Conservation (phyloP, 768 basidiomycete genomes). For the Dentipellis fragilis region DNA sequence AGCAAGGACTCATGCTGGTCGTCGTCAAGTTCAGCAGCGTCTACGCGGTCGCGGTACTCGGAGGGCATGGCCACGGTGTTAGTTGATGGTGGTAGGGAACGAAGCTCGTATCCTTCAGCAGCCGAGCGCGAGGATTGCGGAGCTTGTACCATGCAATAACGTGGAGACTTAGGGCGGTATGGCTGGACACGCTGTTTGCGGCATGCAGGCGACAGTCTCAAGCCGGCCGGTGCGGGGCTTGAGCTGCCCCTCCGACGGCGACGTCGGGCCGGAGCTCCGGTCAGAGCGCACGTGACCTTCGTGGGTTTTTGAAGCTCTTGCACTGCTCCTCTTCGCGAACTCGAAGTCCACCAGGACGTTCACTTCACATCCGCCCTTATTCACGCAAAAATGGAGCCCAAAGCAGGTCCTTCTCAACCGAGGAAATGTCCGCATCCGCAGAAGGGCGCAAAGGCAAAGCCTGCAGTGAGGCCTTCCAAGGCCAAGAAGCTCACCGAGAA, state of each 20-base stretch:
- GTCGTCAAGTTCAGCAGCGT: background rate
- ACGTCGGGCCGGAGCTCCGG: no score
- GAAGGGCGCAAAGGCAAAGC: constrained; percentile 2
- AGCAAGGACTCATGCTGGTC: background rate
- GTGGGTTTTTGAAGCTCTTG: no score
- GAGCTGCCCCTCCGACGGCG: no score
- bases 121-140: no score
- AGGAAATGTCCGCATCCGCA: background rate
- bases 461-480: constrained; percentile 3
- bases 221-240: no score
- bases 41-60: background rate
- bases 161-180: no score
- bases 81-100: background rate
- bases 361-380: no score
- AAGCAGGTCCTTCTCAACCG: constrained; percentile 2
- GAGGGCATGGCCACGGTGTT: background rate
- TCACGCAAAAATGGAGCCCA: constrained; percentile 4
- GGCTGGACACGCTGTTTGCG: no score
- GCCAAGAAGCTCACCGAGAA: constrained; percentile 11
- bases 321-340: no score
- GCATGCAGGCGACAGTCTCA: no score
- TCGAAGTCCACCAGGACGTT: no score
- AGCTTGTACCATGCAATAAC: background rate
- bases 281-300: no score
- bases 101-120: background rate